Conservation (phyloP, 352 stramenopile genomes). For the Globisporangium okanoganense region DNA sequence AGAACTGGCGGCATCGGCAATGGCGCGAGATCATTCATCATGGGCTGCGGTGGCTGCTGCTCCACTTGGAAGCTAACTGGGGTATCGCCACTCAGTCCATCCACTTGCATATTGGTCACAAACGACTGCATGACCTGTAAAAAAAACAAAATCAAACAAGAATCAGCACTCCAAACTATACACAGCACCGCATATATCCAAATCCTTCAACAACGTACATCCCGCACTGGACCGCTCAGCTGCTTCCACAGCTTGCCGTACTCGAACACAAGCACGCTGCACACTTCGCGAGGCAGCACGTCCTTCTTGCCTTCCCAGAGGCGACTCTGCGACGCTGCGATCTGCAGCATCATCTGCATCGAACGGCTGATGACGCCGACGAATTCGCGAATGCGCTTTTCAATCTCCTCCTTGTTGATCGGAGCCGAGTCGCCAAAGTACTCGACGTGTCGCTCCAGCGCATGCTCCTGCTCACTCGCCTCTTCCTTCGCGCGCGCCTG, state of each 20-base stretch:
- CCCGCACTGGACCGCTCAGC: conserved; percentile 45
- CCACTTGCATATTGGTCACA: conserved; percentile 11
- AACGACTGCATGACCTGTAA: conserved; percentile 18
- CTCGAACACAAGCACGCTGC: conserved; percentile 30
- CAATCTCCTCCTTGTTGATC: conserved; percentile 58
- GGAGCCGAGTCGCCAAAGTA: conserved; percentile 63
- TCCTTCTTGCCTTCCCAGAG: conserved; percentile 46
- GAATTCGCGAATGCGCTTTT: conserved; percentile 64
- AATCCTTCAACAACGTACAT: conserved; percentile 27
- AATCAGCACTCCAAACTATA: conserved; percentile 11
- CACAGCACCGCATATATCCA: conserved; percentile 11
- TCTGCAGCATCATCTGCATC: conserved; percentile 50
- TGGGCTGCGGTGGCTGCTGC: background rate
- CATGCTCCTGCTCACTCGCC: conserved; percentile 36
- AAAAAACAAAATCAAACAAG: conserved; percentile 2
- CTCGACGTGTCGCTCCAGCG: conserved; percentile 42
- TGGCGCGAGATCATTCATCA: background rate
- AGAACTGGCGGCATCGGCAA: background rate
- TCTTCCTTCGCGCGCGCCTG: conserved; percentile 48
- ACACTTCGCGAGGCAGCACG: conserved; percentile 31
- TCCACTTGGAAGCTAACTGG: background rate
- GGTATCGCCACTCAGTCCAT: background rate
- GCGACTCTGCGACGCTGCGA: conserved; percentile 42
- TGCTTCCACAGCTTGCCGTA: conserved; percentile 42
- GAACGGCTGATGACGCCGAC: conserved; percentile 45